Conservation (phyloP, 805 yeast species). For the Starmerella apis region DNA sequence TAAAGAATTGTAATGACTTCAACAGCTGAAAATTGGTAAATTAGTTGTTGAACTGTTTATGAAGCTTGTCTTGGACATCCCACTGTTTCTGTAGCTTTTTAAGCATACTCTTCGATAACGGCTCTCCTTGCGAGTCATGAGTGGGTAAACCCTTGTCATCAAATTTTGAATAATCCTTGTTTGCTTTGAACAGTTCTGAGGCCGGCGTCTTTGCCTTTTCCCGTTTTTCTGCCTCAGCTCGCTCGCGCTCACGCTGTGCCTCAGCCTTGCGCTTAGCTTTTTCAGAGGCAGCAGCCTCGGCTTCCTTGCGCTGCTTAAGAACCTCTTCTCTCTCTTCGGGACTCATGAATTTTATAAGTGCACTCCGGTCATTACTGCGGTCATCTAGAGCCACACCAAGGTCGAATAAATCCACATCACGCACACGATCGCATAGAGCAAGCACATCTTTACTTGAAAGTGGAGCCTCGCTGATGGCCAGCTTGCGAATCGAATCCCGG, state of each 20-base stretch:
- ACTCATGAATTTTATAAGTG: conserved; percentile 71
- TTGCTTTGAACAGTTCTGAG: conserved; percentile 47
- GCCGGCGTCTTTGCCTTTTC: conserved; percentile 68
- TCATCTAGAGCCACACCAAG: conserved; percentile 84
- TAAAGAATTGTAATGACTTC: no score
- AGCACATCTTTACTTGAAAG: conserved; percentile 42
- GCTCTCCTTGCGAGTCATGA: conserved; percentile 60
- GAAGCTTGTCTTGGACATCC: conserved; percentile 71
- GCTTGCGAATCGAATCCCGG: conserved; percentile 68
- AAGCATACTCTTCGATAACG: conserved; percentile 66
- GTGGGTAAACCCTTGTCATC: conserved; percentile 79
- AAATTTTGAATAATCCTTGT: conserved; percentile 54
- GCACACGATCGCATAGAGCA: conserved; percentile 59
- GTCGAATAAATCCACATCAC: conserved; percentile 60
- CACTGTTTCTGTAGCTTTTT: conserved; percentile 74
- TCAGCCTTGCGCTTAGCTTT: conserved; percentile 47
- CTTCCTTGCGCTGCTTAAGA: conserved; percentile 45
- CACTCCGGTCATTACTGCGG: conserved; percentile 63
- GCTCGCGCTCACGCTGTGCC: conserved; percentile 22
- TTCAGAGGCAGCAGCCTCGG: conserved; percentile 44
- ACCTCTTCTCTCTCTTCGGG: conserved; percentile 59
- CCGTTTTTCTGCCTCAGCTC: conserved; percentile 47
- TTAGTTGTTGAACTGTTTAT: conserved; percentile 45
- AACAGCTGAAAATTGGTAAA: no score
- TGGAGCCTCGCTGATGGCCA: conserved; percentile 53